Conservation (phyloP, 768 basidiomycete genomes). For the Lentinula edodes region DNA sequence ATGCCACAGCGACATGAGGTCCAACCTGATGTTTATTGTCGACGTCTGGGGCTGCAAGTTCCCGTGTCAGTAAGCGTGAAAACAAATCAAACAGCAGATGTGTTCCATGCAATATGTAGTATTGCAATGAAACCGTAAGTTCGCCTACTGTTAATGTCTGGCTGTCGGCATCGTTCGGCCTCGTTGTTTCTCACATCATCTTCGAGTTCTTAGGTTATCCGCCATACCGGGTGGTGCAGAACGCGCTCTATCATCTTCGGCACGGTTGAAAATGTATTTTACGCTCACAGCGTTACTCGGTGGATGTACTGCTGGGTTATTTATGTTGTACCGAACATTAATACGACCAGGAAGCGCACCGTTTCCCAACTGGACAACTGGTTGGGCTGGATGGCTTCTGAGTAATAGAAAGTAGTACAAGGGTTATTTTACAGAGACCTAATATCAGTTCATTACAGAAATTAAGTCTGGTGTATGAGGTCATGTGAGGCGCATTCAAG, state of each 20-base stretch:
- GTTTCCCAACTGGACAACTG: slow-evolving; percentile 47
- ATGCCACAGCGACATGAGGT: slow-evolving; percentile 83
- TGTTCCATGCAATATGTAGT: slow-evolving; percentile 80
- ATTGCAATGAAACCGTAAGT: slow-evolving; percentile 87
- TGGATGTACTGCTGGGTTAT: slow-evolving; percentile 64
- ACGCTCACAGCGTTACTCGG: slow-evolving; percentile 69
- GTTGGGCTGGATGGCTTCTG: slow-evolving; percentile 65
- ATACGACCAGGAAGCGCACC: slow-evolving; percentile 53
- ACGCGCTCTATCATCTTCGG: slow-evolving; percentile 64
- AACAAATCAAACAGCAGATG: slow-evolving; percentile 77
- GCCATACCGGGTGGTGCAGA: slow-evolving; percentile 84
- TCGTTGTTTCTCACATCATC: slow-evolving; percentile 10
- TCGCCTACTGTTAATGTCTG: slow-evolving; percentile 4
- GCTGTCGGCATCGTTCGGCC: slow-evolving; percentile 8
- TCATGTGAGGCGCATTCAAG: slow-evolving; percentile 2
- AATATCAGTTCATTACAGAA: background rate
- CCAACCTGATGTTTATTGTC: slow-evolving; percentile 95
- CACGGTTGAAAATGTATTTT: slow-evolving; percentile 66
- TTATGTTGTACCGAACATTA: slow-evolving; percentile 67
- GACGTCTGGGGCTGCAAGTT: slow-evolving; percentile 82
- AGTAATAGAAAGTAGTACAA: slow-evolving; percentile 43
- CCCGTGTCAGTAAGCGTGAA: slow-evolving; percentile 93
- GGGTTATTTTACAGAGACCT: background rate
- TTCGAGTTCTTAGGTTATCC: slow-evolving; percentile 34
- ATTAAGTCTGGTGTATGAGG: background rate